phyloP scores from a whole-genome alignment of 225 moss, liverwort and hornwort genomes.

The Straminergon stramineum region DNA sequence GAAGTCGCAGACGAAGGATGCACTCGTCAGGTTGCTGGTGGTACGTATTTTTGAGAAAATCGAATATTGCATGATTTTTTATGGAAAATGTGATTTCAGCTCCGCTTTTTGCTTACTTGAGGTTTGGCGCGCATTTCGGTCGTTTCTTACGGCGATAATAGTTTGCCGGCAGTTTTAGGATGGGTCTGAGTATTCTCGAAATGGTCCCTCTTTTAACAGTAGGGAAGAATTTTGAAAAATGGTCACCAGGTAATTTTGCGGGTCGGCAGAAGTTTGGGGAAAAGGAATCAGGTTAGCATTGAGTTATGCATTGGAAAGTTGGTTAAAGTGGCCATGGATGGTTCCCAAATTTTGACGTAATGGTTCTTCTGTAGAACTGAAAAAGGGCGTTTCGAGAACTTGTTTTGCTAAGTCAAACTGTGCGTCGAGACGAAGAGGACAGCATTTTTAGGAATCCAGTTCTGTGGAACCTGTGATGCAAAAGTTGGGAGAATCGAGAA shows the following conservation, averaged over 20 bases:
- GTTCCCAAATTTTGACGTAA: not conserved
- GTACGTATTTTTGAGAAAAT: slow-evolving; percentile 14
- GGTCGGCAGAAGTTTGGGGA: not conserved
- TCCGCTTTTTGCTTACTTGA: not conserved
- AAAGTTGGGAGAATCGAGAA: not conserved
- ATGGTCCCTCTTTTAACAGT: not conserved
- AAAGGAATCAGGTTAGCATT: not conserved
- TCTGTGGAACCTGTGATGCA: not conserved
- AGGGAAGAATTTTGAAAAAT: not conserved
- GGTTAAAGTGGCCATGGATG: not conserved
- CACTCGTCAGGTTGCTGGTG: slow-evolving; percentile 60
- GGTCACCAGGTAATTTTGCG: not conserved
- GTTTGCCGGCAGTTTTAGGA: not conserved
- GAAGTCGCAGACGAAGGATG: slow-evolving; percentile 67
- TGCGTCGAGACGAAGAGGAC: not conserved
- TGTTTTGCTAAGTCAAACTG: not conserved
- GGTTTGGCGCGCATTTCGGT: not conserved
- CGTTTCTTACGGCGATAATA: not conserved
- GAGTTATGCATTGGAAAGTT: not conserved
- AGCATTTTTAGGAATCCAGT: not conserved
- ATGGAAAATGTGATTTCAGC: not conserved
- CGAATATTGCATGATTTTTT: not conserved
- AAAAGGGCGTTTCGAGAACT: not conserved
- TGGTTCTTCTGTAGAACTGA: not conserved
- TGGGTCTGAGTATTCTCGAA: not conserved